phyloP scores from a whole-genome alignment of 129 eudicot genomes.

The Pittosporum tobira region DNA sequence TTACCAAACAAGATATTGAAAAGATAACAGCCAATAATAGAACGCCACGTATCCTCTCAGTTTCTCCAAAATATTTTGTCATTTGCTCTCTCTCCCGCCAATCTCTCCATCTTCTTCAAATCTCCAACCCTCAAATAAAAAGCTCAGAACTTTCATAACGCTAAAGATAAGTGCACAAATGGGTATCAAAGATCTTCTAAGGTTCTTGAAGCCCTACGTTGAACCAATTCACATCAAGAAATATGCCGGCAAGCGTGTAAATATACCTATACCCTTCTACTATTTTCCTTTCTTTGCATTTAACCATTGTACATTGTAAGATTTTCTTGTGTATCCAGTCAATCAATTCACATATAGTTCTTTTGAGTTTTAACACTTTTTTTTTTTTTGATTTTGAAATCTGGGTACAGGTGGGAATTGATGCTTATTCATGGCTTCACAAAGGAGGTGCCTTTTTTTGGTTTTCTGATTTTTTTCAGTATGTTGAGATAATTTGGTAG shows the following conservation, averaged over 20 bases:
- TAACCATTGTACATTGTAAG: no score
- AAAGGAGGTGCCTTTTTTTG: slow-evolving; percentile 42
- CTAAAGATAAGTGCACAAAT: slow-evolving; percentile 20
- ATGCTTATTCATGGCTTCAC: slow-evolving; percentile 96
- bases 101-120: slow-evolving; percentile 5
- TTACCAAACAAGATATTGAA: no score
- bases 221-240: slow-evolving; percentile 76
- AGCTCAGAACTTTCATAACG: neutral
- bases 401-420: slow-evolving; percentile 62
- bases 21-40: neutral
- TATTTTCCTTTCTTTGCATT: neutral
- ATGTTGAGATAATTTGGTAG: neutral
- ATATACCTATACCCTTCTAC: neutral
- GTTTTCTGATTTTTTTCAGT: no score
- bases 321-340: neutral
- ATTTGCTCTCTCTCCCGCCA: slow-evolving; percentile 22
- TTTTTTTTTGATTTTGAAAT: no score
- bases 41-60: neutral
- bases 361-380: neutral
- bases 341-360: neutral
- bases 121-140: neutral
- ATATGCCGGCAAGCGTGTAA: slow-evolving; percentile 70
- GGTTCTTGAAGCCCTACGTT: slow-evolving; percentile 75
- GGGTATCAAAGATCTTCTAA: slow-evolving; percentile 87
- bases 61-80: neutral